Conservation (phyloP, 495 filamentous ascomycete genomes). For the Lophiotrema nucula region DNA sequence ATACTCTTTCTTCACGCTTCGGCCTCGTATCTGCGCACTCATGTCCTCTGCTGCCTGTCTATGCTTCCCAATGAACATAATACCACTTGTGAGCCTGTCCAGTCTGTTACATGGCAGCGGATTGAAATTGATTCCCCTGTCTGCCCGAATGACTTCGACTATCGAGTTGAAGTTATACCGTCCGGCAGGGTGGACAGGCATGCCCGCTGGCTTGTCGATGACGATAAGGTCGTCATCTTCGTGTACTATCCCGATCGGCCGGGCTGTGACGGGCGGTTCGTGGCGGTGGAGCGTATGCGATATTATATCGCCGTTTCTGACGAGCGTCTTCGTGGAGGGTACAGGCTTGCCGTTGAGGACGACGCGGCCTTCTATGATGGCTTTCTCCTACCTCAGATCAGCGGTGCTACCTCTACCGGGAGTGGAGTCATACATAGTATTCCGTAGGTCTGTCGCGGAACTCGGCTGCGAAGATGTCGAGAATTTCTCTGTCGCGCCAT, state of each 20-base stretch:
- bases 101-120: slow-evolving; percentile 88
- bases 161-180: slow-evolving; percentile 94
- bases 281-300: slow-evolving; percentile 94
- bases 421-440: slow-evolving; percentile 60
- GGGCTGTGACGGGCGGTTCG: slow-evolving; percentile 85
- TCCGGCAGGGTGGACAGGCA: slow-evolving; percentile 92
- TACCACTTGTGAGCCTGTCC: slow-evolving; percentile 88
- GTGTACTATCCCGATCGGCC: slow-evolving; percentile 76
- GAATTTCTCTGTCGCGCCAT: slow-evolving; percentile 71
- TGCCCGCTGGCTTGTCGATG: slow-evolving; percentile 92
- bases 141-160: slow-evolving; percentile 84
- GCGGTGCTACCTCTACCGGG: background rate
- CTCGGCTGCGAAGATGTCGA: slow-evolving; percentile 80
- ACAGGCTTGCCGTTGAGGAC: slow-evolving; percentile 67
- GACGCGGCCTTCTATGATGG: slow-evolving; percentile 75
- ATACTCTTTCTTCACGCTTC: slow-evolving; percentile 91
- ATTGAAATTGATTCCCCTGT: slow-evolving; percentile 66
- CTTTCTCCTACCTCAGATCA: slow-evolving; percentile 50
- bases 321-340: slow-evolving; percentile 52
- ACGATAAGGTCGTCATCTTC: slow-evolving; percentile 91
- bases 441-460: slow-evolving; percentile 82
- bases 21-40: slow-evolving; percentile 63
- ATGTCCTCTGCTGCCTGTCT: slow-evolving; percentile 75
- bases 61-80: slow-evolving; percentile 96
- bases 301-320: slow-evolving; percentile 81